Conservation (phyloP, 2,329 filamentous ascomycete species). For the Phialophora verrucosa region DNA sequence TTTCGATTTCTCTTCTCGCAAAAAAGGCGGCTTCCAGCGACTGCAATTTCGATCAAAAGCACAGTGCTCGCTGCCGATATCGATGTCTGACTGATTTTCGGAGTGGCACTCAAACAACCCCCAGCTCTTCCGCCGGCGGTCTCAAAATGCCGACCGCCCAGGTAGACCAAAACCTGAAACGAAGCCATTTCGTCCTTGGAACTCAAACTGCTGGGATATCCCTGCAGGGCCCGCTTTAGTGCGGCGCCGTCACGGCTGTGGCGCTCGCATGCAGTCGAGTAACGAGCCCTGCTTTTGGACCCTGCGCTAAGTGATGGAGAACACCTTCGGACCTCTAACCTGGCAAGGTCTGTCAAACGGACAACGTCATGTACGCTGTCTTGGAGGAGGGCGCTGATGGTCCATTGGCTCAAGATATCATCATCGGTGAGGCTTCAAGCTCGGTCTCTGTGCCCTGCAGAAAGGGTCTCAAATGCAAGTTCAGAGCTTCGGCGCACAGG, state of each 20-base stretch:
- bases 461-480: neutral
- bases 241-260: conserved; percentile 19
- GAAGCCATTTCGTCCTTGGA: conserved; percentile 18
- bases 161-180: conserved; percentile 31
- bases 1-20: too few species aligned
- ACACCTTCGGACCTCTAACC: neutral
- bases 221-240: conserved; percentile 2
- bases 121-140: neutral
- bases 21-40: too few species aligned
- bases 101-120: neutral
- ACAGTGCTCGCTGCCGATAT: neutral
- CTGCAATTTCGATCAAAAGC: neutral
- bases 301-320: conserved; percentile 1
- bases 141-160: neutral
- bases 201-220: conserved; percentile 1
- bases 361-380: conserved; percentile 21
- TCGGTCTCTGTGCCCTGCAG: conserved; percentile 9
- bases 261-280: conserved; percentile 19
- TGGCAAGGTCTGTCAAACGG: neutral
- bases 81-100: neutral
- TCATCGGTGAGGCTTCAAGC: conserved; percentile 9
- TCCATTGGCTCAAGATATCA: conserved; percentile 17
- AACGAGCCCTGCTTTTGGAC: conserved; percentile 11
- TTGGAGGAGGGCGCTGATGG: conserved; percentile 4
- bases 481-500: neutral